These are phyloP conservation scores for Backusella mclennaniae DNA, from an alignment of 192 early-diverging fungal genomes.

Conservation along the genomic window DNA sequence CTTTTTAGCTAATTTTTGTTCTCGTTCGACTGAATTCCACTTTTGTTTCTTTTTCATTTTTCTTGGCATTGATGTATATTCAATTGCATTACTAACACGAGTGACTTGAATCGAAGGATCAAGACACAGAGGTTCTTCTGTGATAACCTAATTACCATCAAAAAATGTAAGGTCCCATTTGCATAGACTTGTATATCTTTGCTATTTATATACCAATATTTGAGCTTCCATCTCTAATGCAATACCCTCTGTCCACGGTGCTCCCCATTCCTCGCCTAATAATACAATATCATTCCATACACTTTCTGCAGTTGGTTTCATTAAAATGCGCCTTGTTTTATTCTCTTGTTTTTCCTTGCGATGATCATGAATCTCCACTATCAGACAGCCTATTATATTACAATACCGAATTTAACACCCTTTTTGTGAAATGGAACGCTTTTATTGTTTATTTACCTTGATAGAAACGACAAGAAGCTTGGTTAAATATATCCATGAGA, in stretches of 20 bases:
- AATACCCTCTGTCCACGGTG: constrained; percentile 49
- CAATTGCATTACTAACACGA: constrained; percentile 66
- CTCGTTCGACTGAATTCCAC: constrained; percentile 70
- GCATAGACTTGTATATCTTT: constrained; percentile 37
- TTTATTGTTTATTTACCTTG: constrained; percentile 31
- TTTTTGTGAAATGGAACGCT: background rate
- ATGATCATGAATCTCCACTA: constrained; percentile 70
- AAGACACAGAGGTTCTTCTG: constrained; percentile 64
- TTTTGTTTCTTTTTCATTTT: constrained; percentile 59
- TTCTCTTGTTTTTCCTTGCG: constrained; percentile 27
- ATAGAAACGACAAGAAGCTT: constrained; percentile 54
- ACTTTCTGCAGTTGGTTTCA: constrained; percentile 50
- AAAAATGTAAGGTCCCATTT: background rate
- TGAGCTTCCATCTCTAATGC: constrained; percentile 64
- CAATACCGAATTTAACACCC: background rate
- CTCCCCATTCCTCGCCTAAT: constrained; percentile 43
- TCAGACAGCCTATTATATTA: constrained; percentile 57
- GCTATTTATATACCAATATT: constrained; percentile 52
- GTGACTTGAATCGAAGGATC: constrained; percentile 70
- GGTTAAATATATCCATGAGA: constrained; percentile 65
- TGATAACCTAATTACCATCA: constrained; percentile 43
- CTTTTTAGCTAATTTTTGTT: constrained; percentile 65
- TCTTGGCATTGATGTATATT: constrained; percentile 51
- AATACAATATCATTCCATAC: constrained; percentile 53
- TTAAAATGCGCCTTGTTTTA: constrained; percentile 39